Evolutionary conservation across 768 basidiomycete species (phyloP), one percentile per base, ranked within the genome.

Genomic region (Clathrus columnatus): DNA sequence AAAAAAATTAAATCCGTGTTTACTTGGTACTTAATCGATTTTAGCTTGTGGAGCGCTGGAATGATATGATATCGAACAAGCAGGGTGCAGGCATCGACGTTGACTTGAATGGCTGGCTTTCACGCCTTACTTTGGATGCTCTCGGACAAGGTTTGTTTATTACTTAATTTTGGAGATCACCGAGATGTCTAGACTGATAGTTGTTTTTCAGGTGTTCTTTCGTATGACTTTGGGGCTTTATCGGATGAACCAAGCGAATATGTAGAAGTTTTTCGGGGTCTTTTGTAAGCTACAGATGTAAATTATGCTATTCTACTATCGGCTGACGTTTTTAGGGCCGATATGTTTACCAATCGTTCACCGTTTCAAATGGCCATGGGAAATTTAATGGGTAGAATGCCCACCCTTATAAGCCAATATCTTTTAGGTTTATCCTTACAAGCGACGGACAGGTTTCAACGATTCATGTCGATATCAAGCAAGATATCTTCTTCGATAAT

Each of bases 61-160:
- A 21, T 45, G 36, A 28, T 27, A 47, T 8, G 53, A 54, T 23
- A 10, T 41, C 26, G 17, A n/a, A 36, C 16, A 27, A 28, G 7
- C 17, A 14, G 18, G 23, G 20, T 24, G 43, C 21, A 5, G 6
- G 5, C 7, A 8, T 26, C 24, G 42, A 29, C 6, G 23, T 54
- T 7, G 42, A 54, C 26, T 11, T 54, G 14, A 10, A 18, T 18
- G 17, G 5, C n/a, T 54, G 53, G 53, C 42, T 54, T 7, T 43
- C 53, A 14, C 20, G 53, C 26, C 18, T 46, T 1, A 54, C 53
- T 5, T 28, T 54, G 21, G 53, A 54, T 24, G 53, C 44, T 6
- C 11, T 54, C 14, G 42, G 53, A 24, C 11, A 14, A 46, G 24
- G 53, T 54, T 8, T 20, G 21, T 21, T 17, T 29, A 4, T 4